Base-by-base conservation (phyloP, 2,329 filamentous ascomycete genomes). In the Orbilia javanica region DNA sequence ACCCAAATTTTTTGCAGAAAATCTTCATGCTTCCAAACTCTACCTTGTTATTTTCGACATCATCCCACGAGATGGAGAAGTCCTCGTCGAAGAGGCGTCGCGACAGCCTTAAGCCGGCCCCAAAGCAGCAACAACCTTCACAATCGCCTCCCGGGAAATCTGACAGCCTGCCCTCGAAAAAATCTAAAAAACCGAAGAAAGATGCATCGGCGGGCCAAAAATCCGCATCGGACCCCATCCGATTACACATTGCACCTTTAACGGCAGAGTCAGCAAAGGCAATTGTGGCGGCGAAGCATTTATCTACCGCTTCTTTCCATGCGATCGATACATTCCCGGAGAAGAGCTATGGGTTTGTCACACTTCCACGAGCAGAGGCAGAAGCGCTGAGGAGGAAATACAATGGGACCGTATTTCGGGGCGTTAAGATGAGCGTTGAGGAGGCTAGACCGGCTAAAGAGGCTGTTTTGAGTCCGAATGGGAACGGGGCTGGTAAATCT, bases 381-480 rank as follows among this genome's bases (percentile, higher is more conserved):
- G 92, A 95, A n/a, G 97, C 94, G 84, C 85, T 98, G 67, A 93
- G 91, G 85, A 95, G 92, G 85, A 98, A 96, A 85, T 88, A 98
- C 62, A 92, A 97, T 86, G 95, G 95, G 34, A 89, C 91, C 1
- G 91, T 93, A 25, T 85, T 99, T 71, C 96, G 92, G 83, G 96
- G 96, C 7, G 87, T 88, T 77, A 98, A 97, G 84, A 89, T 98
- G 81, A 90, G 90, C 75, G 89, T 99, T 75, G 93, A 97, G 81
- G 90, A 91, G 80, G 96, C 96, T 5, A 89, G 90, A 60, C 90
- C 92, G 0, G 86, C 81, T 0, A 82, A 81, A 10, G 83, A 83
- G 39, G 80, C 67, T 10, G 82, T 5, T 27, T 27, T 22, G 29
- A 52, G 62, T 39, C 68, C 25, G 22, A 31, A 27, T 15, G 85